Conservation (phyloP, 2,329 filamentous ascomycete genomes). For the Trichoderma sp. region DNA sequence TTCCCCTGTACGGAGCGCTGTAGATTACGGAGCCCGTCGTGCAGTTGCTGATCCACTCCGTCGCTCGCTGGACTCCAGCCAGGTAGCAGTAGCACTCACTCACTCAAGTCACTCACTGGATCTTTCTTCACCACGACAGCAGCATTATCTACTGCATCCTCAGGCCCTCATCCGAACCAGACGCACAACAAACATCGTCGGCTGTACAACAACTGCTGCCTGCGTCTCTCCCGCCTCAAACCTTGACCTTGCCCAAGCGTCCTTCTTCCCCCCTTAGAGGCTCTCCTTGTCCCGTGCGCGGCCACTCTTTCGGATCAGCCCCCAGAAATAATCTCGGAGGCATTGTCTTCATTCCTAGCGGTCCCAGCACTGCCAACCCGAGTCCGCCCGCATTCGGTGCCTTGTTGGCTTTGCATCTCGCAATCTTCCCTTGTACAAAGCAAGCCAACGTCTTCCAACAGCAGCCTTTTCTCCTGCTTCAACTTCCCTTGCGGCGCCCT, state of each 20-base stretch:
- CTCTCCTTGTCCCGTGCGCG: background rate
- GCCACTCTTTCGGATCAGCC: background rate
- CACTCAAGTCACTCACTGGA: background rate
- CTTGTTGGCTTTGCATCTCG: background rate
- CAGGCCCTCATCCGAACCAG: background rate
- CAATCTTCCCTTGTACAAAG: background rate
- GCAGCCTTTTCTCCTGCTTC: background rate
- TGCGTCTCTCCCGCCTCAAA: background rate
- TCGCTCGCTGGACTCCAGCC: background rate
- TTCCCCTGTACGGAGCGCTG: conserved; percentile 13
- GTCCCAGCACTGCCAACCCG: background rate
- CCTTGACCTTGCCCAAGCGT: background rate
- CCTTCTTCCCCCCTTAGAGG: background rate
- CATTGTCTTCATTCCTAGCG: conserved; percentile 15
- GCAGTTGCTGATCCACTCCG: background rate
- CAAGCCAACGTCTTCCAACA: background rate
- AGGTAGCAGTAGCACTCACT: background rate
- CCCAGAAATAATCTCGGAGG: conserved; percentile 3
- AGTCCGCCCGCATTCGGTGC: conserved; percentile 3
- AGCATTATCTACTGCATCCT: background rate
- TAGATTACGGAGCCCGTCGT: background rate
- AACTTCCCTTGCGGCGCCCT: background rate
- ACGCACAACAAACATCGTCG: background rate
- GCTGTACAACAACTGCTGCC: conserved; percentile 1
- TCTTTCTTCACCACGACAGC: background rate